Conservation (phyloP, 2,329 filamentous ascomycete species). For the Fusarium napiforme region DNA sequence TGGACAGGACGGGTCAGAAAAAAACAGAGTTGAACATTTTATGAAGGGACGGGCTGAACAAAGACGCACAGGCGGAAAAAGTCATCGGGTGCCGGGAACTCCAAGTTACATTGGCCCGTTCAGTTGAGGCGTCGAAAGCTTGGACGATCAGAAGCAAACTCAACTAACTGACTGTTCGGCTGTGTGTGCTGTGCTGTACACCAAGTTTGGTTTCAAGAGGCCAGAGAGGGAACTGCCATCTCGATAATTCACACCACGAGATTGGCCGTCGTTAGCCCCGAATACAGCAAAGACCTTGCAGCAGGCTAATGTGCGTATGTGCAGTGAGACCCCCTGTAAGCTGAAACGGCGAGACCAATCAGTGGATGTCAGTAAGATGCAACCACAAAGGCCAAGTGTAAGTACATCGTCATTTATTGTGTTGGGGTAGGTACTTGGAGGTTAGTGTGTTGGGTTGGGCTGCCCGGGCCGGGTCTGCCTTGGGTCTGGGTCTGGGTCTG, state of each 20-base stretch:
- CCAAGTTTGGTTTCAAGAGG: conserved; percentile 6
- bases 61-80: neutral
- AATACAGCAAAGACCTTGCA: neutral
- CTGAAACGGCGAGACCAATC: conserved; percentile 21
- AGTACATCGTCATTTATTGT: neutral
- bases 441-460: neutral
- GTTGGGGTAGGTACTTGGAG: neutral
- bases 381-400: conserved; percentile 9
- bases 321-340: conserved; percentile 12
- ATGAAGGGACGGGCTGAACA: conserved; percentile 12
- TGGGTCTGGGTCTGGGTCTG: neutral
- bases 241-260: neutral
- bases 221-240: neutral
- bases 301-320: neutral
- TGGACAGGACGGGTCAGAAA: neutral
- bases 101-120: conserved; percentile 11
- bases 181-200: conserved; percentile 1
- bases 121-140: conserved; percentile 23
- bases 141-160: conserved; percentile 2
- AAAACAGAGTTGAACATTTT: neutral
- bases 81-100: neutral
- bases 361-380: neutral
- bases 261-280: neutral
- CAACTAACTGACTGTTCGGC: neutral
- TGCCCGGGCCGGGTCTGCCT: neutral